Evolutionary conservation across 768 basidiomycete genomes (phyloP).

Genomic region (Panellus pusillus): DNA sequence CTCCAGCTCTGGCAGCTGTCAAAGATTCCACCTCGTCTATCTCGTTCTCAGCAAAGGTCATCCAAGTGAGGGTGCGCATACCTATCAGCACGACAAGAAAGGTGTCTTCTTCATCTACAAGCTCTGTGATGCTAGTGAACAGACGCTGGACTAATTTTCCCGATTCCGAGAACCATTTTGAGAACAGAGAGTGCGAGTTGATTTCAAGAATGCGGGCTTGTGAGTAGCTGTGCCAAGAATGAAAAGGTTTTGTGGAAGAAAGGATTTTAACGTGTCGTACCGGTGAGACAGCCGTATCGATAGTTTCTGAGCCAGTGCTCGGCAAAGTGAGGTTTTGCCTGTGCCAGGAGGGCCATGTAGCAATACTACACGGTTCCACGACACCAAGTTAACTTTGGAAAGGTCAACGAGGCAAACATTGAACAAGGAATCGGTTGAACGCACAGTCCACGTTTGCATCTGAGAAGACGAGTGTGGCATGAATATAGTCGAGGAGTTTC

Average conservation of each 20-base stretch:
- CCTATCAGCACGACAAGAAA: constrained; percentile 96
- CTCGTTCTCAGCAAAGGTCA: constrained; percentile 2
- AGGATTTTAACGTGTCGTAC: constrained; percentile 43
- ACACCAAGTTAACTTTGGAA: constrained; percentile 76
- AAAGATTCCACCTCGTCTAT: constrained; percentile 95
- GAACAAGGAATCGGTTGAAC: constrained; percentile 27
- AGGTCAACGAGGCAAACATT: neutral
- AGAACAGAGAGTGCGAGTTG: constrained; percentile 97
- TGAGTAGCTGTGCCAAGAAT: constrained; percentile 58
- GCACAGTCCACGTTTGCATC: constrained; percentile 84
- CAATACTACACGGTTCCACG: constrained; percentile 94
- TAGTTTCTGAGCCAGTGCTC: constrained; percentile 93
- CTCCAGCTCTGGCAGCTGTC: constrained; percentile 91
- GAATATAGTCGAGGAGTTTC: constrained; percentile 89
- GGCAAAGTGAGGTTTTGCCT: constrained; percentile 93
- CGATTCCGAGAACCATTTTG: constrained; percentile 98
- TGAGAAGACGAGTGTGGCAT: constrained; percentile 90
- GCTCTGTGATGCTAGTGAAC: constrained; percentile 84
- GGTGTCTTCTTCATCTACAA: constrained; percentile 87
- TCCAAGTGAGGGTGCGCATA: constrained; percentile 26
- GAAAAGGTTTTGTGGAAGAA: constrained; percentile 5
- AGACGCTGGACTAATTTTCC: constrained; percentile 96
- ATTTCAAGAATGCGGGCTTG: constrained; percentile 91
- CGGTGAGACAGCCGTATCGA: constrained; percentile 86
- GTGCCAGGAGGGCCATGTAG: constrained; percentile 97